phyloP scores from a whole-genome alignment of 192 early-diverging fungal genomes.

The Phlyctochytrium planicorne region DNA sequence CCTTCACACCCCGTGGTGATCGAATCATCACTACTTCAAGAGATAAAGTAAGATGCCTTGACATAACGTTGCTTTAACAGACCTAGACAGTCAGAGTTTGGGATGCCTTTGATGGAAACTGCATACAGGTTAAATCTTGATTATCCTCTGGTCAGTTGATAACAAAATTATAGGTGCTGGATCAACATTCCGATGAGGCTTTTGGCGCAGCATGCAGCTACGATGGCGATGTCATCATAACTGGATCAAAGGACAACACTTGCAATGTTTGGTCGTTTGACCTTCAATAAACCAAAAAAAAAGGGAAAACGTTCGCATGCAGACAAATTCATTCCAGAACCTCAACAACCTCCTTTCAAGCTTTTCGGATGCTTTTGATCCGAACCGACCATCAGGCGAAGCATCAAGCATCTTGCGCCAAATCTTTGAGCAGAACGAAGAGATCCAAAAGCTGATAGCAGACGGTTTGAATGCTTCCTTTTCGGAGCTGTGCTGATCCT shows the following conservation, averaged over 20 bases:
- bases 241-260: conserved; percentile 46
- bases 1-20: conserved; percentile 43
- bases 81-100: conserved; percentile 37
- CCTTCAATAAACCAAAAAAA: too few relatives aligned
- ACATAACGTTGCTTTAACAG: not conserved
- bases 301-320: too few relatives aligned
- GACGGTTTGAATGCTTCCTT: too few relatives aligned
- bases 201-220: conserved; percentile 53
- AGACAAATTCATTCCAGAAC: too few relatives aligned
- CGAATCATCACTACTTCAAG: conserved; percentile 38
- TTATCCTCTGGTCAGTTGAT: not conserved
- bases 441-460: too few relatives aligned
- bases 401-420: too few relatives aligned
- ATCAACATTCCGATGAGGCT: conserved; percentile 50
- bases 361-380: too few relatives aligned
- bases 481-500: too few relatives aligned
- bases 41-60: conserved; percentile 31
- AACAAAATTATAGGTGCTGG: conserved; percentile 20
- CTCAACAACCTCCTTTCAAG: too few relatives aligned
- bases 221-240: conserved; percentile 41
- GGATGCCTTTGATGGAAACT: conserved; percentile 32
- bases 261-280: conserved; percentile 42
- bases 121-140: conserved; percentile 36
- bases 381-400: too few relatives aligned
- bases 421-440: too few relatives aligned